A percentile compares a stretch with the other conserved stretches of the same genome.
Conservation (phyloP, 257 asterid genomes). For the Solanum chiquidenum region DNA sequence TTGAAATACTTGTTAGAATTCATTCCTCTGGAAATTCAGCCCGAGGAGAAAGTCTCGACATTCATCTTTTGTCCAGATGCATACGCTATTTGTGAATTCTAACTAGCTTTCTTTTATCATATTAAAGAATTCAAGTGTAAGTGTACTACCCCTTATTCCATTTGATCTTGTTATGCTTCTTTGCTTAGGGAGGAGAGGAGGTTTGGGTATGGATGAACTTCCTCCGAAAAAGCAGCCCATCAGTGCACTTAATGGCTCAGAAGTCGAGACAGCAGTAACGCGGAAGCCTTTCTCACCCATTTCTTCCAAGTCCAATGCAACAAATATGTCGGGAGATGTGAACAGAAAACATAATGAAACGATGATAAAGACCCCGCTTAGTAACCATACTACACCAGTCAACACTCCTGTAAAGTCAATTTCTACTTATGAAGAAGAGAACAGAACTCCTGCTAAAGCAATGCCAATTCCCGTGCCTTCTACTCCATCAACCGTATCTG, state of each 20-base stretch:
- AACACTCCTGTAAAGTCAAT: constrained; percentile 54
- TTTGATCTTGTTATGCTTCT: neutral
- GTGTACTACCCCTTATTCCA: neutral
- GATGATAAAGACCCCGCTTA: constrained; percentile 36
- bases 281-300: constrained; percentile 93
- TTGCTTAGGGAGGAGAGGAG: constrained; percentile 75
- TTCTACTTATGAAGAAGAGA: constrained; percentile 38
- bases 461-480: constrained; percentile 36
- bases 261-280: constrained; percentile 1
- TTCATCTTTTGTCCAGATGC: neutral
- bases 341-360: constrained; percentile 46
- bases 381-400: neutral
- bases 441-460: constrained; percentile 48
- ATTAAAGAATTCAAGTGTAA: neutral
- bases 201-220: constrained; percentile 67
- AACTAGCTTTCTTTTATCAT: neutral
- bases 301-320: constrained; percentile 47
- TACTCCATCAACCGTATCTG: constrained; percentile 51
- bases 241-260: neutral
- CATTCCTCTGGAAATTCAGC: neutral
- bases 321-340: constrained; percentile 49
- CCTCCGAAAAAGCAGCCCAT: constrained; percentile 6
- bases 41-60: neutral
- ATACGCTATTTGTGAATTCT: neutral
- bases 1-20: neutral